Percentiles rank a stretch among this genome's conserved stretches.
phyloP scores from a whole-genome alignment of 2,329 filamentous ascomycete species.

The Lasiodiplodia citricola region DNA sequence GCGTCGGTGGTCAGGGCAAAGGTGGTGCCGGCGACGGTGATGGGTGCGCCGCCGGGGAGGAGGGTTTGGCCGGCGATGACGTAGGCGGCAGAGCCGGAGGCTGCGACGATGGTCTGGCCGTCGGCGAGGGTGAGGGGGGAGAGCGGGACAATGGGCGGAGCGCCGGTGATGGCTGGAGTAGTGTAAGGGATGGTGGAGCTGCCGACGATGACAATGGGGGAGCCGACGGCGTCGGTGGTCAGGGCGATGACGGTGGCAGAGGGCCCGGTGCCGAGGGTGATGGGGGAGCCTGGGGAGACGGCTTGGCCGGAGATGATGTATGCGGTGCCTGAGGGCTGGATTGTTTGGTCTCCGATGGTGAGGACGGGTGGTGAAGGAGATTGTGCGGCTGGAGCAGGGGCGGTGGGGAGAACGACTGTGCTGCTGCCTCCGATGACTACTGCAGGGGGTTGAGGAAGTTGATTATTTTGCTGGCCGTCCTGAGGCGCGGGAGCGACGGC shows the following conservation, averaged over 20 bases:
- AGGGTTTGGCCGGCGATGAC: background rate
- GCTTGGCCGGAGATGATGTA: constrained; percentile 23
- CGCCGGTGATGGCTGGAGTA: background rate
- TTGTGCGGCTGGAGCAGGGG: constrained; percentile 29
- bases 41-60: background rate
- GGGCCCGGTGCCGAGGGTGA: constrained; percentile 8
- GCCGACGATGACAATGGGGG: background rate
- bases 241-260: constrained; percentile 13
- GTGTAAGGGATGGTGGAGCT: background rate
- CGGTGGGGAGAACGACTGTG: constrained; percentile 36
- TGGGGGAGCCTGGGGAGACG: constrained; percentile 10
- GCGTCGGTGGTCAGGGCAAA: background rate
- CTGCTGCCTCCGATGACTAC: constrained; percentile 37
- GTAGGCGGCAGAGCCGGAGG: constrained; percentile 1
- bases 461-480: background rate
- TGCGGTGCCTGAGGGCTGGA: constrained; percentile 1
- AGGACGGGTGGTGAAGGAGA: background rate
- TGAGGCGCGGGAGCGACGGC: background rate
- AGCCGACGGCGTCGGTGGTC: constrained; percentile 10
- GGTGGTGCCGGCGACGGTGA: background rate
- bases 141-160: background rate
- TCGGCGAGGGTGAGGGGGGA: background rate
- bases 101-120: constrained; percentile 6
- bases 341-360: constrained; percentile 1
- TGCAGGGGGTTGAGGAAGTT: constrained; percentile 33